These are phyloP conservation scores for Mycoemilia scoparia DNA, from an alignment of 192 early-diverging fungal genomes.

Conservation along the genomic window DNA sequence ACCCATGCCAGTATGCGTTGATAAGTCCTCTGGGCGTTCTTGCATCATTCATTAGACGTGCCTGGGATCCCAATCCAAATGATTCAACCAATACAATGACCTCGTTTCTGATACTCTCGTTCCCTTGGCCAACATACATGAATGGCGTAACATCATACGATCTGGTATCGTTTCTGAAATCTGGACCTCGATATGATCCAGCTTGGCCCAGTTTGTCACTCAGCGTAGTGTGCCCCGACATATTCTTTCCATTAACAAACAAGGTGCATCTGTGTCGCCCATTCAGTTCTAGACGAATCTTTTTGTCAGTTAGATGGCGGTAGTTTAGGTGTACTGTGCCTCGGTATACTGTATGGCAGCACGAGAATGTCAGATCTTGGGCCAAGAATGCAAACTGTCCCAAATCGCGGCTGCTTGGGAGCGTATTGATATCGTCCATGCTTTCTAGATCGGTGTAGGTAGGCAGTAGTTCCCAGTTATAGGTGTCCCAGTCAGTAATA, in stretches of 20 bases:
- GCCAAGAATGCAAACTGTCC: conserved; percentile 31
- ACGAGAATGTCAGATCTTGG: conserved; percentile 38
- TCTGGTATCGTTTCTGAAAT: conserved; percentile 35
- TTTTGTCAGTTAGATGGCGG: conserved; percentile 7
- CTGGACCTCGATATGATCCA: conserved; percentile 29
- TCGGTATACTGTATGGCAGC: conserved; percentile 44
- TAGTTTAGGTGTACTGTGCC: conserved; percentile 28
- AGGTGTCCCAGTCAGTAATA: conserved; percentile 13
- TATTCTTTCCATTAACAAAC: conserved; percentile 47
- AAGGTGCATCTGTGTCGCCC: conserved; percentile 51
- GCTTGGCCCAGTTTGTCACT: conserved; percentile 31
- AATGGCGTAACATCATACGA: conserved; percentile 36
- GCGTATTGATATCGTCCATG: conserved; percentile 28
- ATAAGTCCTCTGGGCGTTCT: conserved; percentile 56
- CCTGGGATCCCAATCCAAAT: conserved; percentile 52
- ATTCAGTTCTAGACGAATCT: conserved; percentile 40
- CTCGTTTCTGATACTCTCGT: conserved; percentile 39
- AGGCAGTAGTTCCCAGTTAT: conserved; percentile 30
- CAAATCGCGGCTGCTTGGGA: conserved; percentile 24
- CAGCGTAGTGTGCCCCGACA: conserved; percentile 68
- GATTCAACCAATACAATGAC: conserved; percentile 56
- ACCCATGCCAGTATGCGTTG: conserved; percentile 38
- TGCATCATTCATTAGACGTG: conserved; percentile 54
- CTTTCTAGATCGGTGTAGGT: conserved; percentile 25
- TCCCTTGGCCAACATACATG: conserved; percentile 14